These are phyloP conservation scores for Salix udensis DNA, from an alignment of 345 rosid genomes.

Conservation along the genomic window DNA sequence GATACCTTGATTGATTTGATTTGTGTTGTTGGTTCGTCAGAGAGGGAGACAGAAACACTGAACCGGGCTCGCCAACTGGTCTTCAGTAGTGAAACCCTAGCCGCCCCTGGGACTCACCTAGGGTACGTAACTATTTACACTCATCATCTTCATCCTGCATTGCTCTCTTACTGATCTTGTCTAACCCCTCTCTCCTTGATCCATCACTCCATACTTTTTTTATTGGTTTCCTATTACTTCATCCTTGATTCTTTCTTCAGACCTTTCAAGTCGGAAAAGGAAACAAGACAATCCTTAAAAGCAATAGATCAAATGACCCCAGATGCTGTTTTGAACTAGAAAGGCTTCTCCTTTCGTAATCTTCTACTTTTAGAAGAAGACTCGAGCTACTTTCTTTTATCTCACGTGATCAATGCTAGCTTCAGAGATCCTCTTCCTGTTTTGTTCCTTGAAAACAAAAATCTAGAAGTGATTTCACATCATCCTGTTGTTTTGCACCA, in stretches of 20 bases:
- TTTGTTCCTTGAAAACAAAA: not conserved
- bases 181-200: not conserved
- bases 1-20: conserved; percentile 22
- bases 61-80: conserved; percentile 98
- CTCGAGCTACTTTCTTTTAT: not conserved
- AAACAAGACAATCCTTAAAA: not conserved
- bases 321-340: not conserved
- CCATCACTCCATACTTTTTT: not conserved
- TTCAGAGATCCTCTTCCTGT: not conserved
- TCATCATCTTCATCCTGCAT: not conserved
- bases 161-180: not conserved
- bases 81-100: conserved; percentile 61
- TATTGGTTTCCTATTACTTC: not conserved
- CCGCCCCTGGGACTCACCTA: conserved; percentile 44
- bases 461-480: not conserved
- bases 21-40: conserved; percentile 40
- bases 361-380: not conserved
- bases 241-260: not conserved
- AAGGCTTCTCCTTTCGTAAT: not conserved
- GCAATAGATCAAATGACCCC: not conserved
- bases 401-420: not conserved
- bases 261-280: not conserved
- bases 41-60: conserved; percentile 96
- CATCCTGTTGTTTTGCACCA: not conserved
- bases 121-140: conserved; percentile 28